These are phyloP conservation scores for Aureobasidium musti DNA, from an alignment of 2,329 filamentous ascomycete species.

Conservation along the genomic window DNA sequence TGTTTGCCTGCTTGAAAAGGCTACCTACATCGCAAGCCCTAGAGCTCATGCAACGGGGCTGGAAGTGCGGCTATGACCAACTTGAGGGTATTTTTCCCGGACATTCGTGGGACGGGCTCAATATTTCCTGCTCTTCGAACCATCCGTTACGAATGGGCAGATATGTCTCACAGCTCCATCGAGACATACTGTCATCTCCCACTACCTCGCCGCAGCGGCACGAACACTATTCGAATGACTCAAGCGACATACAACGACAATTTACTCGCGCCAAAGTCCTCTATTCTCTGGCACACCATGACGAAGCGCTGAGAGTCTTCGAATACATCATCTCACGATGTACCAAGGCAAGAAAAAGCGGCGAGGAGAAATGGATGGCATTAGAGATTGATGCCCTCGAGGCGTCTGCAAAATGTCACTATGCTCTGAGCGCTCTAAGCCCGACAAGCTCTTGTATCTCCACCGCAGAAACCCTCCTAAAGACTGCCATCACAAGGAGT, in stretches of 20 bases:
- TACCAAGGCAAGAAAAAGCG: background rate
- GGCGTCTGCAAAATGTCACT: background rate
- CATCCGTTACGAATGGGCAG: background rate
- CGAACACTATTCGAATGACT: background rate
- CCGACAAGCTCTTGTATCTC: too few species aligned
- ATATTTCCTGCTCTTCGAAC: background rate
- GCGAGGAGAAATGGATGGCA: background rate
- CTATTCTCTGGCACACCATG: too few species aligned
- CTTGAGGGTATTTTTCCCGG: background rate
- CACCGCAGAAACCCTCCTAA: background rate
- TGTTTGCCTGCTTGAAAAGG: background rate
- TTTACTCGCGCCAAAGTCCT: background rate
- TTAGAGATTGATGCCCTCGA: constrained; percentile 1
- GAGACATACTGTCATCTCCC: background rate
- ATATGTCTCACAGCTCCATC: background rate
- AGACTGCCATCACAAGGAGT: background rate
- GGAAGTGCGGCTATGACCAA: background rate
- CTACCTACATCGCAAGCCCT: background rate
- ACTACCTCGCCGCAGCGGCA: background rate
- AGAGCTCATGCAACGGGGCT: background rate
- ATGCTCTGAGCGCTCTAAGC: background rate
- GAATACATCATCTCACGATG: background rate
- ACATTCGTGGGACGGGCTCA: background rate
- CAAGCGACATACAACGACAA: background rate
- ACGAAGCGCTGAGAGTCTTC: background rate